Percentiles rank a stretch among this genome's conserved stretches.
Conservation (phyloP, 768 basidiomycete species). For the Termitomyces sp. region DNA sequence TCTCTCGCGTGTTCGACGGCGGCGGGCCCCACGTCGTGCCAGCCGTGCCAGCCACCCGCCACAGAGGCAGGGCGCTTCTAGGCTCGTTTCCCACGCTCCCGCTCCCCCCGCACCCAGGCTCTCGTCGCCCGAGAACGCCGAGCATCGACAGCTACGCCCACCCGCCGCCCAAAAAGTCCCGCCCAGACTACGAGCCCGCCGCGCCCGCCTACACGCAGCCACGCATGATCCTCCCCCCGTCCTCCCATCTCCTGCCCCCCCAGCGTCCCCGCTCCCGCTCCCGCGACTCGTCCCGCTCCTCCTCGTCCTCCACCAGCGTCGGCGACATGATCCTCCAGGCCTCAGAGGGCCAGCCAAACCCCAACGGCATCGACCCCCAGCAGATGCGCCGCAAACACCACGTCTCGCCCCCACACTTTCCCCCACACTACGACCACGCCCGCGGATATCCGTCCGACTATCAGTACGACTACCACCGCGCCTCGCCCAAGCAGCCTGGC, state of each 20-base stretch:
- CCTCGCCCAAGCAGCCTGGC: slow-evolving; percentile 10
- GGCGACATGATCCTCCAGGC: slow-evolving; percentile 43
- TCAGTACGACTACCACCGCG: slow-evolving; percentile 8
- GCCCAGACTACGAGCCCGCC: slow-evolving; percentile 18
- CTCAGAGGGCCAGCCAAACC: slow-evolving; percentile 22
- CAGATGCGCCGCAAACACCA: slow-evolving; percentile 2
- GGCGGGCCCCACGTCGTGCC: slow-evolving; percentile 37
- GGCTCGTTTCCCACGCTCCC: slow-evolving; percentile 24
- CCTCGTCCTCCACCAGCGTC: slow-evolving; percentile 31
- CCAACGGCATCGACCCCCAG: not conserved
- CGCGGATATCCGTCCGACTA: slow-evolving; percentile 3
- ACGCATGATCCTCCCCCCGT: slow-evolving; percentile 17
- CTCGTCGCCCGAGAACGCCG: slow-evolving; percentile 28
- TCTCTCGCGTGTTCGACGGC: slow-evolving; percentile 39
- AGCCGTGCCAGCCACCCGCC: not conserved
- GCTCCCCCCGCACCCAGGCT: slow-evolving; percentile 33
- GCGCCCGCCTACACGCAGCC: not conserved
- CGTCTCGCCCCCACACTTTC: slow-evolving; percentile 1
- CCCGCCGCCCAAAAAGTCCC: slow-evolving; percentile 46
- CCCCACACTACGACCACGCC: slow-evolving; percentile 6
- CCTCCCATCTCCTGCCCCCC: not conserved
- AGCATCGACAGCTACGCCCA: slow-evolving; percentile 33
- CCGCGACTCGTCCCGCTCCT: slow-evolving; percentile 27
- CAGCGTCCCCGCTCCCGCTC: slow-evolving; percentile 10
- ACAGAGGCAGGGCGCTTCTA: not conserved